phyloP scores from a whole-genome alignment of 139 green algal genomes.

The Microglena sp. region DNA sequence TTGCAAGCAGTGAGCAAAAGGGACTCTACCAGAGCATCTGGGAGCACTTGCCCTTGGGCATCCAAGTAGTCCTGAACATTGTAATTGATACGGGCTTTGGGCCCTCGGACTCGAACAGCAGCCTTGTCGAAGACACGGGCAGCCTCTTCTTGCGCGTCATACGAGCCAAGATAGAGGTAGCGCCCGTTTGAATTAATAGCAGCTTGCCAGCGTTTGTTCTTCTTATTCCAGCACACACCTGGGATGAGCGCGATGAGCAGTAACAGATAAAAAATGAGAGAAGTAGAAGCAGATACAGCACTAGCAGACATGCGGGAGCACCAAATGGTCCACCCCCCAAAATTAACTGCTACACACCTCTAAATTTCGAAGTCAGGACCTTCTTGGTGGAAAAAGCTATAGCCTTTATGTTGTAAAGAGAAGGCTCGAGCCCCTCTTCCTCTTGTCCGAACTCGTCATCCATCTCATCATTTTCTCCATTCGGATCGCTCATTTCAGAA shows the following conservation, averaged over 20 bases:
- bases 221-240: slow-evolving; percentile 58
- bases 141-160: slow-evolving; percentile 35
- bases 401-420: slow-evolving; percentile 4
- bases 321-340: too few species aligned
- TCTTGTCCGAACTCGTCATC: too few species aligned
- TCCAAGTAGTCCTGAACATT: background rate
- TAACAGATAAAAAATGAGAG: too few species aligned
- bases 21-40: slow-evolving; percentile 9
- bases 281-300: too few species aligned
- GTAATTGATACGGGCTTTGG: slow-evolving; percentile 23
- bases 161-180: slow-evolving; percentile 54
- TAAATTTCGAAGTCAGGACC: slow-evolving; percentile 5
- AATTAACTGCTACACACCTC: slow-evolving; percentile 3
- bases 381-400: slow-evolving; percentile 6
- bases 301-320: too few species aligned
- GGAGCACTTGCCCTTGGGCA: background rate
- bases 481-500: too few species aligned
- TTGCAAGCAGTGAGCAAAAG: slow-evolving; percentile 13
- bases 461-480: too few species aligned
- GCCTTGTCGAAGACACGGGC: slow-evolving; percentile 35
- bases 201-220: slow-evolving; percentile 57
- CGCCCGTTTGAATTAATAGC: slow-evolving; percentile 51
- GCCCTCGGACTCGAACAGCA: slow-evolving; percentile 29
- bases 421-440: too few species aligned
- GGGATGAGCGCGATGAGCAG: too few species aligned